Conservation (phyloP, 176 grass and related monocot species). For the Chrysopogon serrulatus region DNA sequence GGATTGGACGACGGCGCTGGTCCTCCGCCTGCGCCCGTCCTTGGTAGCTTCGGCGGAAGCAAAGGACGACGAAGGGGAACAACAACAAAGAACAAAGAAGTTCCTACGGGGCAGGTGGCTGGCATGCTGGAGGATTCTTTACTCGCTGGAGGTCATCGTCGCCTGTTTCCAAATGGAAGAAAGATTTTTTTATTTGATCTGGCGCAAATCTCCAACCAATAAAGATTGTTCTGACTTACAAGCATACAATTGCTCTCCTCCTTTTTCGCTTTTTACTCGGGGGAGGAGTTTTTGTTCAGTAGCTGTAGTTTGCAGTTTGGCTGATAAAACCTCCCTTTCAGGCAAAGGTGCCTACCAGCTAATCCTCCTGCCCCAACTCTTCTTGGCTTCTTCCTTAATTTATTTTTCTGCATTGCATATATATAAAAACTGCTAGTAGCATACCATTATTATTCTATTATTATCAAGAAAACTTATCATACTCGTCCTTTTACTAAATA, state of each 20-base stretch:
- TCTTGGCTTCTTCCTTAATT: not conserved
- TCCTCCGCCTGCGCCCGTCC: not conserved
- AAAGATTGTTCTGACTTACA: constrained; percentile 11
- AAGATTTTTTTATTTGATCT: not conserved
- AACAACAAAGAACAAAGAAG: too few species aligned
- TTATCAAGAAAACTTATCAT: not conserved
- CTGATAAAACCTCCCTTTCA: constrained; percentile 30
- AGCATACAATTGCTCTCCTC: constrained; percentile 20
- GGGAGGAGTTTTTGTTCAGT: not conserved
- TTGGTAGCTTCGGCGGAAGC: constrained; percentile 1
- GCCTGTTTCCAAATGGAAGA: not conserved
- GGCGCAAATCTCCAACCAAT: constrained; percentile 30
- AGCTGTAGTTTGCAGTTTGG: not conserved
- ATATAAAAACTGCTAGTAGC: not conserved
- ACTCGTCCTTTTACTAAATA: not conserved
- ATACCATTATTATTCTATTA: not conserved
- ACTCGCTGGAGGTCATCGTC: constrained; percentile 24
- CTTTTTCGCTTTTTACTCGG: not conserved
- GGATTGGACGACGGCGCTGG: constrained; percentile 14
- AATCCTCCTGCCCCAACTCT: not conserved
- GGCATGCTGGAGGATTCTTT: constrained; percentile 17
- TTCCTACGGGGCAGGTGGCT: constrained; percentile 13
- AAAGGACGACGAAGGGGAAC: constrained; percentile 16
- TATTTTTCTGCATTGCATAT: not conserved
- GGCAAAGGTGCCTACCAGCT: constrained; percentile 16